Conservation (phyloP, 164 flowering plant species). For the Dillenia suffruticosa region DNA sequence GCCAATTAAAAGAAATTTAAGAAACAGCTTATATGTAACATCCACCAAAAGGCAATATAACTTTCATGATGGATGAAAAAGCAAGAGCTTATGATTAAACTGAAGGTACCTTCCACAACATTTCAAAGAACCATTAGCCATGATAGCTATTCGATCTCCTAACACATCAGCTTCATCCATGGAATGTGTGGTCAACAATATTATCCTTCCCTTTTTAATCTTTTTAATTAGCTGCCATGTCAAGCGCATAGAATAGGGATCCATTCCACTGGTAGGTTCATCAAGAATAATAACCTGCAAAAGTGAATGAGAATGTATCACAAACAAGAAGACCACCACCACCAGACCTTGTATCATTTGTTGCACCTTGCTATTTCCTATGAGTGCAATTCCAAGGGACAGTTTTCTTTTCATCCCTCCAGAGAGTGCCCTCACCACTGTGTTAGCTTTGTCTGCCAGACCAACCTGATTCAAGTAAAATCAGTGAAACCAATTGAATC, state of each 20-base stretch:
- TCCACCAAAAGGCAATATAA: no score
- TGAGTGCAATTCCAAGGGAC: constrained; percentile 89
- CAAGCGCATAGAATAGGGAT: constrained; percentile 98
- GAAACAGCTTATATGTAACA: no score
- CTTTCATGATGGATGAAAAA: no score
- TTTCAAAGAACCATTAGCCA: constrained; percentile 94
- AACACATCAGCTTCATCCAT: constrained; percentile 98
- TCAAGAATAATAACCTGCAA: constrained; percentile 88
- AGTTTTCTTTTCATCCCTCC: constrained; percentile 99
- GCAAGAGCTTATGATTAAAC: background rate
- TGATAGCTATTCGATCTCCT: constrained; percentile 98
- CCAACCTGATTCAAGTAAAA: constrained; percentile 57
- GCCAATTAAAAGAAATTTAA: no score
- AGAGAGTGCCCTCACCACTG: constrained; percentile 73
- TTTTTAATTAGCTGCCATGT: constrained; percentile 96
- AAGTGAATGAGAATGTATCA: constrained; percentile 3
- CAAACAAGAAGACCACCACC: constrained; percentile 5
- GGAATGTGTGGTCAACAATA: constrained; percentile 93
- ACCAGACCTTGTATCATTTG: background rate
- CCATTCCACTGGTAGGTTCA: constrained; percentile 99
- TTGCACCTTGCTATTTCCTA: constrained; percentile 92
- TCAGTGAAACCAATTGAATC: constrained; percentile 2
- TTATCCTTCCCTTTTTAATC: constrained; percentile 84
- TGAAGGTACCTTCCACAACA: constrained; percentile 89
- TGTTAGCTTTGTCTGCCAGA: constrained; percentile 74